These are phyloP conservation scores for Ceratocystis albifundus DNA, from an alignment of 2,329 filamentous ascomycete genomes.

Conservation along the genomic window DNA sequence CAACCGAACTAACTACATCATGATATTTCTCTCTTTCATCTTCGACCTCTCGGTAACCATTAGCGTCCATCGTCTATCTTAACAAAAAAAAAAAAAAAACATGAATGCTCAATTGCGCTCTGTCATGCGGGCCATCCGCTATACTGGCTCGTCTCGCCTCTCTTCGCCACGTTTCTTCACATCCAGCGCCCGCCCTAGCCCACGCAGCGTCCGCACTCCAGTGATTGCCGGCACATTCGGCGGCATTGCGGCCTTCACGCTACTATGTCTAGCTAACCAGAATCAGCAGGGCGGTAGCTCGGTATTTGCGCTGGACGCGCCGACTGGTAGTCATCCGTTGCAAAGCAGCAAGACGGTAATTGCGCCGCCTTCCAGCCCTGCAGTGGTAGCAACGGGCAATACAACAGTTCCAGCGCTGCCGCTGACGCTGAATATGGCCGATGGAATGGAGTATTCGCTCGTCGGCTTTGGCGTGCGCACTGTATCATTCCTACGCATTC, in stretches of 20 bases:
- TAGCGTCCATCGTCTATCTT: not conserved
- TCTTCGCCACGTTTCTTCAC: conserved; percentile 17
- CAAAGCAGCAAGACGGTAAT: conserved; percentile 18
- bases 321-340: conserved; percentile 17
- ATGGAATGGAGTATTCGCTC: conserved; percentile 64
- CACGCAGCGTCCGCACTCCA: not conserved
- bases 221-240: not conserved
- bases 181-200: not conserved
- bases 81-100: too few species aligned
- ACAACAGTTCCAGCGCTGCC: conserved; percentile 71
- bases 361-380: not conserved
- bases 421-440: conserved; percentile 49
- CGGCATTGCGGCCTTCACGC: not conserved
- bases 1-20: not conserved
- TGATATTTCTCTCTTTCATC: not conserved
- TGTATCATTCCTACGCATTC: conserved; percentile 78
- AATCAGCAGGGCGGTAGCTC: not conserved
- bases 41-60: not conserved
- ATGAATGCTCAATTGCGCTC: conserved; percentile 18
- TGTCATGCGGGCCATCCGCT: conserved; percentile 14
- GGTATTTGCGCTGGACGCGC: conserved; percentile 14
- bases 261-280: not conserved
- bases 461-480: conserved; percentile 79
- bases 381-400: conserved; percentile 53
- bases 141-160: not conserved